Evolutionary conservation across 768 basidiomycete species (phyloP), one percentile per base, ranked within the genome.

Genomic region (Pleurotus tuber-regium): DNA sequence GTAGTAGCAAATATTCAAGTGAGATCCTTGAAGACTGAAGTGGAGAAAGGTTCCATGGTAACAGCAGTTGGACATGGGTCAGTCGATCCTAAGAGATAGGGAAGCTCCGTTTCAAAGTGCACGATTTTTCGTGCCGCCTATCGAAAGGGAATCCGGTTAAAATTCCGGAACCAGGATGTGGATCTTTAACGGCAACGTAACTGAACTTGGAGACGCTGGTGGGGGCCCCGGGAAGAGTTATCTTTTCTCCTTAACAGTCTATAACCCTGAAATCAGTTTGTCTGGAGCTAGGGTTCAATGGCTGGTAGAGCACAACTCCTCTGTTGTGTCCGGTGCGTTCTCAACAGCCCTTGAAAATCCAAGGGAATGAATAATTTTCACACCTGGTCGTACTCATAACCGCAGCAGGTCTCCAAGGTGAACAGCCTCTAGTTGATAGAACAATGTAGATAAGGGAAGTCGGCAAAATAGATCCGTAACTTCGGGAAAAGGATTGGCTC

Each of bases 1-100:
- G 83, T 82, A 86, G 85, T 86, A 86, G 84, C 85, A 86, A 86
- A 86, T 86, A 86, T 82, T 84, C 84, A 83, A 84, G 80, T 83
- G 83, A 83, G 84, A 85, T 76, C 84, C 82, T 85, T 83, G 84
- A 84, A 82, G 84, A 85, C 84, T 85, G 84, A 86, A 86, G 84
- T 86, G 84, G 84, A 83, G 79, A 87, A 86, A 83, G 84, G 84
- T 85, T 85, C 83, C 83, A 80, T 84, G 84, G 80, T 84, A 84
- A 86, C 83, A 85, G 83, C 82, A 84, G 83, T 86, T 86, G 84
- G 79, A 84, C 83, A 84, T 81, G 84, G 83, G 84, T 86, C 76
- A 87, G 84, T 85, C 82, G 82, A 84, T 86, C 84, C 81, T 83
- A 83, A 84, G 81, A 80, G 76, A 77, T 82, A 36, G 80, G 82